Evolutionary conservation across 352 stramenopile genomes (phyloP), one percentile per base, ranked within the genome.

Genomic region (Phytophthora citrophthora): DNA sequence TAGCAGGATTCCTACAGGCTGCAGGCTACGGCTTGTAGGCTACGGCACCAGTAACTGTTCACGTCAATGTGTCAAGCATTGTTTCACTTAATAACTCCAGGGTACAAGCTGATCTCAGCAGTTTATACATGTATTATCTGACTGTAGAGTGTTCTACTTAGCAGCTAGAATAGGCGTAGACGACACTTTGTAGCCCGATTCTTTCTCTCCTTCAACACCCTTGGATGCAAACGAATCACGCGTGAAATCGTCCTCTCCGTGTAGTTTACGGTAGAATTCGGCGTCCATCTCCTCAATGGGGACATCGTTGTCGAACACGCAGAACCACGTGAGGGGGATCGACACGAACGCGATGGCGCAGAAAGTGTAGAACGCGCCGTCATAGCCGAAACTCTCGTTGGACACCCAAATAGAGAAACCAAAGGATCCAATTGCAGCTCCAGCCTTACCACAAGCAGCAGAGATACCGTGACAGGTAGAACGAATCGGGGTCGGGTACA

Each of bases 401-500:
- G 11, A 13, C 0, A 70, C 54, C 61, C 61, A 70, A 16, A 70
- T 70, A 1, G 61, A 70, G 40, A 70, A 70, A 11, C 61, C 61
- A 15, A 70, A 70, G 5, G 54, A 70, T 3, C 61, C 61, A 27
- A 70, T 59, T 1, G 61, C 54, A 13, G 61, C 61, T 3, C 54
- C 61, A 9, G 26, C 61, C 54, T 64, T 64, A 12, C 61, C 61
- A 4, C 20, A 40, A 0, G 61, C 61, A 18, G 61, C 61, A 5
- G 61, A 70, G 61, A 97, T 88, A 12, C 89, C 90, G 74, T 97
- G 89, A 55, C 86, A 94, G 11, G 85, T 86, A 15, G 81, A 91
- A 16, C 90, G 78, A 62, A 96, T 89, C 54, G 91, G 75, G 8
- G 90, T 97, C 26, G 76, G 76, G 59, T 74, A 81, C 45, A 96